Evolutionary conservation across 768 basidiomycete genomes (phyloP).

Genomic region (Phlegmacium glaucopus): DNA sequence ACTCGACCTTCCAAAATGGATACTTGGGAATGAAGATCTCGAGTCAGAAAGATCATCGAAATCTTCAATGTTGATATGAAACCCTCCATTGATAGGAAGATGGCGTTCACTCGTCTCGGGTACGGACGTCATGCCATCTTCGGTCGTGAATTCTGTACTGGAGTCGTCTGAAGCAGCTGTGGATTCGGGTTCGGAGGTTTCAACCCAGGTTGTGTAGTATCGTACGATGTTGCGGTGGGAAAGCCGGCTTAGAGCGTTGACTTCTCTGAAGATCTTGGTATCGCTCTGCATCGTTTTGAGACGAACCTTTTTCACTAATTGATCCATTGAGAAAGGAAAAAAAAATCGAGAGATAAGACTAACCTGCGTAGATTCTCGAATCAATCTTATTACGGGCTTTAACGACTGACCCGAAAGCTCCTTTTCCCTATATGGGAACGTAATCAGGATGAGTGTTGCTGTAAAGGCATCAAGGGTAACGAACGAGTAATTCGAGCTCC

Average conservation of each 20-base stretch:
- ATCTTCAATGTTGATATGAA: constrained; percentile 62
- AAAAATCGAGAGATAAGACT: neutral
- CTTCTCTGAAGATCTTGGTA: constrained; percentile 86
- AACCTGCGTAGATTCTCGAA: constrained; percentile 77
- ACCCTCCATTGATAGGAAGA: constrained; percentile 47
- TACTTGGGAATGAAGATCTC: constrained; percentile 75
- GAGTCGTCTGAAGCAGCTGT: constrained; percentile 50
- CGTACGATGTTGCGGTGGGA: constrained; percentile 90
- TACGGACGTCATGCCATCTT: constrained; percentile 49
- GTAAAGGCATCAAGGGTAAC: constrained; percentile 9
- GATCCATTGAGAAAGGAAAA: neutral
- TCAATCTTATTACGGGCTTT: constrained; percentile 92
- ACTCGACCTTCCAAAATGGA: constrained; percentile 64
- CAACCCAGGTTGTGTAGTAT: constrained; percentile 92
- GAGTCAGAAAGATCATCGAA: constrained; percentile 58
- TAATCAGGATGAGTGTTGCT: neutral
- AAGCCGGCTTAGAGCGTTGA: constrained; percentile 82
- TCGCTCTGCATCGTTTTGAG: constrained; percentile 77
- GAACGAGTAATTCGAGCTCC: constrained; percentile 79
- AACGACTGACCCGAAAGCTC: constrained; percentile 91
- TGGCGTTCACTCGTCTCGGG: constrained; percentile 33
- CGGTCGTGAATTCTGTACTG: constrained; percentile 30
- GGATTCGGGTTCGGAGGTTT: constrained; percentile 54
- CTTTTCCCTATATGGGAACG: constrained; percentile 59
- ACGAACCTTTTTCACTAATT: constrained; percentile 79